Conservation (phyloP, 208 protist genomes). For the Lotmaria passim region DNA sequence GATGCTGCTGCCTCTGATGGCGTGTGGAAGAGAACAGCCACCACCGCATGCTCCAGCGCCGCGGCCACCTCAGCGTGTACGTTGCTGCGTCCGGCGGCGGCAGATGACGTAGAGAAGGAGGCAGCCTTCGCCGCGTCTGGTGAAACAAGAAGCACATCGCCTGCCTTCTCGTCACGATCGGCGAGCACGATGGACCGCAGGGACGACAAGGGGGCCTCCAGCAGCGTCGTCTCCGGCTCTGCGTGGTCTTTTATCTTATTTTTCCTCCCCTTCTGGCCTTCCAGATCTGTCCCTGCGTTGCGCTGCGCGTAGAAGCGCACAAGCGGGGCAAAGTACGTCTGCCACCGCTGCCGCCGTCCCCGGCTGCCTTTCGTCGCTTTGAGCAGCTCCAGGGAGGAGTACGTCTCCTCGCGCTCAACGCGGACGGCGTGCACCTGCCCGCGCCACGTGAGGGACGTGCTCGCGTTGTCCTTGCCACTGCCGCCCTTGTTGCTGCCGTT, state of each 20-base stretch:
- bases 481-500: background rate
- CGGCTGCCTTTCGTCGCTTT: slow-evolving; percentile 52
- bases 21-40: slow-evolving; percentile 65
- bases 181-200: slow-evolving; percentile 40
- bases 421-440: slow-evolving; percentile 48
- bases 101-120: background rate
- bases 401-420: slow-evolving; percentile 43
- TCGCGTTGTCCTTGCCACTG: background rate
- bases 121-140: background rate
- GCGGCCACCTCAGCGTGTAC: slow-evolving; percentile 53
- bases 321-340: slow-evolving; percentile 63
- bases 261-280: background rate
- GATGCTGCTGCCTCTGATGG: background rate
- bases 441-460: slow-evolving; percentile 16
- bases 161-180: slow-evolving; percentile 38
- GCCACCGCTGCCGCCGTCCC: slow-evolving; percentile 61
- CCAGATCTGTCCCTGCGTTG: background rate
- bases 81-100: slow-evolving; percentile 1
- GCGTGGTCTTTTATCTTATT: background rate
- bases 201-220: slow-evolving; percentile 25
- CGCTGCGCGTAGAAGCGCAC: slow-evolving; percentile 50
- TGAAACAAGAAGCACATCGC: slow-evolving; percentile 19
- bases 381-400: slow-evolving; percentile 20
- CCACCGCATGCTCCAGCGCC: slow-evolving; percentile 70
- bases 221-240: slow-evolving; percentile 33